Evolutionary conservation across 179 eudicot species (phyloP).

Genomic region (Spinacia oleracea): DNA sequence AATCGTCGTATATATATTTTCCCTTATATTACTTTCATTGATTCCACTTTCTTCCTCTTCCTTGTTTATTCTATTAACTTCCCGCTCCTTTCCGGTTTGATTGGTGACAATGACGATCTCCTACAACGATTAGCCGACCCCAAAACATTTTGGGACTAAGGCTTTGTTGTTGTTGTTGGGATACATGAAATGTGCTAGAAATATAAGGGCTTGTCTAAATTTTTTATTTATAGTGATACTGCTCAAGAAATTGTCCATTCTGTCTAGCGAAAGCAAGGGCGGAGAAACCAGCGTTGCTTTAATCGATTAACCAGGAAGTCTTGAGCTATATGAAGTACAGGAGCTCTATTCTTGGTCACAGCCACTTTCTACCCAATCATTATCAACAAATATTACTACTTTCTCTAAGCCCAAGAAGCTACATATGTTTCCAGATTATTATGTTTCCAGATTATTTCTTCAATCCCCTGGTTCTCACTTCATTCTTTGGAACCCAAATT

Average conservation of each 20-base stretch:
- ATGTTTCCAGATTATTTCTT: not conserved
- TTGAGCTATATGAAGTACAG: not conserved
- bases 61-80: too few relatives aligned
- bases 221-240: not conserved
- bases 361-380: not conserved
- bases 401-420: not conserved
- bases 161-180: too few relatives aligned
- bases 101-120: too few relatives aligned
- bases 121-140: too few relatives aligned
- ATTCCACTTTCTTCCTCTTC: too few relatives aligned
- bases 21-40: too few relatives aligned
- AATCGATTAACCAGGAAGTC: not conserved
- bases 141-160: too few relatives aligned
- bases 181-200: not conserved
- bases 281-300: not conserved
- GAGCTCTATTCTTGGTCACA: not conserved
- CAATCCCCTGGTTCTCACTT: not conserved
- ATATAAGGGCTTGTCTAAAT: not conserved
- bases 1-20: too few relatives aligned
- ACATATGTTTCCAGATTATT: not conserved
- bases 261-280: not conserved
- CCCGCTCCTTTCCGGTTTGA: too few relatives aligned
- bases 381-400: not conserved
- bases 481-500: not conserved
- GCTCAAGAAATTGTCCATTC: not conserved